A percentile compares a stretch with the other conserved stretches of the same genome.
phyloP scores from a whole-genome alignment of 225 moss, liverwort and hornwort species.

The Sphagnum contortum region DNA sequence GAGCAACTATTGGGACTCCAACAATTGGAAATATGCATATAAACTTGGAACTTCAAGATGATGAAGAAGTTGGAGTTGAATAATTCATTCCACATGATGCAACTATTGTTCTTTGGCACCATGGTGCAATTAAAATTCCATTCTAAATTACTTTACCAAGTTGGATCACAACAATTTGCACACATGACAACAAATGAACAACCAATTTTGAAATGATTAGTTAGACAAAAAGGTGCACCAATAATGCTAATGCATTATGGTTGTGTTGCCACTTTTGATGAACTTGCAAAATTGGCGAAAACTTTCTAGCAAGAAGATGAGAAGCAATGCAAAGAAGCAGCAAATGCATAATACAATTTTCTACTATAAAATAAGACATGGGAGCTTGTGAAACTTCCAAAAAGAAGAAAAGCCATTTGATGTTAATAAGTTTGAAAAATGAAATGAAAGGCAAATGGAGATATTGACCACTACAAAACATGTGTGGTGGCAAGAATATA shows the following conservation, averaged over 20 bases:
- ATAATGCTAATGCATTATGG: not conserved
- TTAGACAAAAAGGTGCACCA: not conserved
- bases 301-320: not conserved
- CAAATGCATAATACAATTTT: not conserved
- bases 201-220: not conserved
- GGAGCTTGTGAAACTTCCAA: not conserved
- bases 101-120: too few relatives aligned
- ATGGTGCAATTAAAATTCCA: too few relatives aligned
- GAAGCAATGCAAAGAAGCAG: not conserved
- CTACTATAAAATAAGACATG: slow-evolving; percentile 3
- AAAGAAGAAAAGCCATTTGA: not conserved
- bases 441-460: not conserved
- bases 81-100: not conserved
- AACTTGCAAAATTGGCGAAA: not conserved
- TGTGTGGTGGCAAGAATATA: too few relatives aligned
- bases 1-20: not conserved
- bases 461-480: not conserved
- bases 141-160: too few relatives aligned
- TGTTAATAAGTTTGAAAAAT: slow-evolving; percentile 2
- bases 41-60: too few relatives aligned
- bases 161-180: too few relatives aligned
- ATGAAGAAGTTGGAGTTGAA: too few relatives aligned
- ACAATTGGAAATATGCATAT: too few relatives aligned
- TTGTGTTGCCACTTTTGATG: slow-evolving; percentile 1
- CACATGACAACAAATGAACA: too few relatives aligned